Base-by-base conservation (phyloP, 2,329 filamentous ascomycete genomes). In the Penicillium hesseltinei region DNA sequence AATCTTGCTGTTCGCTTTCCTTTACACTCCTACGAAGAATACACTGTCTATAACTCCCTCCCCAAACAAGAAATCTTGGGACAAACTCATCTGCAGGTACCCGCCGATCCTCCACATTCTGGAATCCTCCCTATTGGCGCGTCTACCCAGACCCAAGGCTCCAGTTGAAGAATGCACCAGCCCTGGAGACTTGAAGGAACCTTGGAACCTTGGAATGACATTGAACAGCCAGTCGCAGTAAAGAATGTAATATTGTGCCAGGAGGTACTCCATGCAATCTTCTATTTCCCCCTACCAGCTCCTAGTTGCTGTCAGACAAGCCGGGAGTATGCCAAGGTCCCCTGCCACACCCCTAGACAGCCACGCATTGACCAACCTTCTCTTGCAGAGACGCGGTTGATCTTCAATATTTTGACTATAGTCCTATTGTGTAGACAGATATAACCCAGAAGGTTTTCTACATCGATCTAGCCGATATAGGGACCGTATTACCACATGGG, bases 91-190 rank as follows among this genome's bases (percentile, higher is more conserved):
- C 36, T 54, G 36, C 36, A 54, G 27, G 19, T 49, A 54, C 51
- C 51, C 51, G 27, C 43, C 15, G 23, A 39, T 25, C 25, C n/a
- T 31, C 29, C 31, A 11, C 40, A 23, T 39, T 31, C 39, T 25
- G 40, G 39, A 38, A 51, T 31, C 9, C n/a, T 39, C 46, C 31
- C 29, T 43, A 56, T 56, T 56, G 53, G 53, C 23, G 45, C n/a
- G 19, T 19, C 19, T 23, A 31, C 19, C 43, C 6, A 46, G 13
- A 40, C 29, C 19, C 15, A 31, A 33, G 39, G 8, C 43, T 25
- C 9, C 10, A 46, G 13, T n/a, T 25, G 19, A 31, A 31, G 36
- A n/a, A 25, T 33, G 27, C 15, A 23, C 15, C 13, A 33, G 2
- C 31, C 31, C 31, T 33, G 11, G 31, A 13, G 29, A n/a, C 19